A percentile compares a stretch with the other conserved stretches of the same genome.
Conservation (phyloP, 2,329 filamentous ascomycete species). For the Magnaporthiopsis incrustans region DNA sequence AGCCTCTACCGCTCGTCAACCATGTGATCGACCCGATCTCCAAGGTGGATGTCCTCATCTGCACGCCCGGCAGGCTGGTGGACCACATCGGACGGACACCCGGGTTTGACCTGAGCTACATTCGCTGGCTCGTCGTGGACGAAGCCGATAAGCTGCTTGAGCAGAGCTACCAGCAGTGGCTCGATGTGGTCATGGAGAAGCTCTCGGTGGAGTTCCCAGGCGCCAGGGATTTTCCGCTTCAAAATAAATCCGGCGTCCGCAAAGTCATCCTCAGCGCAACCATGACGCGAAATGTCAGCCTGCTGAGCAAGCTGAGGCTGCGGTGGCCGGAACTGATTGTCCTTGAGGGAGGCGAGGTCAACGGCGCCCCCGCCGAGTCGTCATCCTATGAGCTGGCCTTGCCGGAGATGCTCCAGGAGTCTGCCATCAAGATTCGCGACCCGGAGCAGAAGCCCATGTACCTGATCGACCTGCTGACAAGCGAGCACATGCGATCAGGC, state of each 20-base stretch:
- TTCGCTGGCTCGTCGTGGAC: slow-evolving; percentile 86
- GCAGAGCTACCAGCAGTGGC: slow-evolving; percentile 89
- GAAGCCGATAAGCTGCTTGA: slow-evolving; percentile 89
- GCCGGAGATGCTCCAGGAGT: slow-evolving; percentile 56
- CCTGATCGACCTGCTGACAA: slow-evolving; percentile 66
- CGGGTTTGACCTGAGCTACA: slow-evolving; percentile 68
- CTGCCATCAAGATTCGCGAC: slow-evolving; percentile 60
- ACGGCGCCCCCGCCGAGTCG: slow-evolving; percentile 18
- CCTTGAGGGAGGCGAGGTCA: slow-evolving; percentile 47
- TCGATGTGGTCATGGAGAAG: slow-evolving; percentile 60
- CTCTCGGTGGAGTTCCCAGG: slow-evolving; percentile 41
- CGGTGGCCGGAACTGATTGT: slow-evolving; percentile 68
- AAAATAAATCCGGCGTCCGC: slow-evolving; percentile 48
- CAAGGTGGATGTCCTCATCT: slow-evolving; percentile 80
- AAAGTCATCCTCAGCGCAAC: slow-evolving; percentile 90
- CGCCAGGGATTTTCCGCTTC: slow-evolving; percentile 44
- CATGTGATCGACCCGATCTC: slow-evolving; percentile 60
- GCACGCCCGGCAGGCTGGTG: slow-evolving; percentile 84
- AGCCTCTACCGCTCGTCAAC: slow-evolving; percentile 34
- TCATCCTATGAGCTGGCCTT: slow-evolving; percentile 38
- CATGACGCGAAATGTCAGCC: slow-evolving; percentile 78
- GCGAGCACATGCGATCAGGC: slow-evolving; percentile 34
- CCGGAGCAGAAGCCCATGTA: slow-evolving; percentile 72
- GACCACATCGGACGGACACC: slow-evolving; percentile 81
- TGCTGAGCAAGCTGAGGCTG: slow-evolving; percentile 66